Base-by-base conservation (phyloP, 257 asterid genomes). In the Penstemon newberryi region DNA sequence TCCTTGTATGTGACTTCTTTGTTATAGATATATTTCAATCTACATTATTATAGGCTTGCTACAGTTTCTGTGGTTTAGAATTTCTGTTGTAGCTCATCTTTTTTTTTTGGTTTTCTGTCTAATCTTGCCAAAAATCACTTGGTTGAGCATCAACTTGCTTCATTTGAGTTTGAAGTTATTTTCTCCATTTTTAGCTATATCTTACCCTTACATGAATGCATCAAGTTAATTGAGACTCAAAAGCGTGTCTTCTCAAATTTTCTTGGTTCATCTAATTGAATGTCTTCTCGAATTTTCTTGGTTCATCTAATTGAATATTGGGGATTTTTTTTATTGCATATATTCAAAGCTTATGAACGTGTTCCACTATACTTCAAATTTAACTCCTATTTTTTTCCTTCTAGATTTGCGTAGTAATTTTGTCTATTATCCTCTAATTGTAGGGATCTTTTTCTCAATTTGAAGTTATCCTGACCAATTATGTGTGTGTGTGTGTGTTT, bases 1-100 rank as follows among this genome's bases (percentile, higher is more conserved):
- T 88, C 84, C 99, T 94, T 81, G 99, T 94, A 94, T 81, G 99
- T 94, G 79, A 77, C 80, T 74, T 76, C 58, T 70, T 72, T 80
- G 78, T 81, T 78, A 73, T 65, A 61, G 10, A 44, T 46, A 65
- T 7, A 46, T 33, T 67, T 50, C 66, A 19, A 58, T 49, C 25
- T 60, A 46, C 61, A 46, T 25, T 8, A 6, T 38, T 37, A 58
- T 65, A 50, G 49, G 61, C 37, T 10, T 18, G 40, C 15, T 45
- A 44, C 39, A 9, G 6, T 65, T 19, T 18, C 51, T 60, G 18
- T 62, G 62, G 38, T 64, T 60, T 59, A 33, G 47, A 45, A 64
- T 59, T 67, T 63, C 15, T 66, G 18, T 8, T 12, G 0, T 49
- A 49, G 54, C 15, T 49, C 11, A 3, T 10, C n/a, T 49, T 13